Conservation (phyloP, 2,329 filamentous ascomycete species). For the Cordyceps cateniannulata region DNA sequence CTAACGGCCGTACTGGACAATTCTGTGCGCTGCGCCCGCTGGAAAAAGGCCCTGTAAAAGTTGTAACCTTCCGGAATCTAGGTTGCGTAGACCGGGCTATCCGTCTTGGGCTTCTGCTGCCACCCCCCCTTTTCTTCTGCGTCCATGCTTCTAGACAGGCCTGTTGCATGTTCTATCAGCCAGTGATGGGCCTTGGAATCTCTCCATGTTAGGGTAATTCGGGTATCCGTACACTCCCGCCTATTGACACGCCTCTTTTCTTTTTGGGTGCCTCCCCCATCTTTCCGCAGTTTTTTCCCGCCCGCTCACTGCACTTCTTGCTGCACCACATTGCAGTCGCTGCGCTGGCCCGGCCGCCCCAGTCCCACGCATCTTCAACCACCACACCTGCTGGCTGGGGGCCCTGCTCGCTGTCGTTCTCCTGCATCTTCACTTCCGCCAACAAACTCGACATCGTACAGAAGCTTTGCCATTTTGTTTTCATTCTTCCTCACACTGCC, state of each 20-base stretch:
- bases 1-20: constrained; percentile 45
- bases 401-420: not conserved
- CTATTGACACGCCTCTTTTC: not conserved
- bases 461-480: not conserved
- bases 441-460: not conserved
- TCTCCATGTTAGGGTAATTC: no score
- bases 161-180: not conserved
- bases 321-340: not conserved
- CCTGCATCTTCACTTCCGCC: constrained; percentile 4
- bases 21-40: constrained; percentile 15
- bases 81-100: not conserved
- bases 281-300: not conserved
- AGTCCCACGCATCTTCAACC: constrained; percentile 10
- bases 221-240: not conserved
- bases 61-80: no score
- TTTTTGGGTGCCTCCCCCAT: not conserved
- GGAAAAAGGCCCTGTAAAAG: not conserved
- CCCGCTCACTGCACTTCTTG: not conserved
- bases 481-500: not conserved
- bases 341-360: not conserved
- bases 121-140: not conserved
- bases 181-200: not conserved
- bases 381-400: not conserved
- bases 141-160: not conserved
- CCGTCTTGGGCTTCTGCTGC: not conserved